phyloP scores from a whole-genome alignment of 257 asterid species.

The Nicotiana obtusifolia region DNA sequence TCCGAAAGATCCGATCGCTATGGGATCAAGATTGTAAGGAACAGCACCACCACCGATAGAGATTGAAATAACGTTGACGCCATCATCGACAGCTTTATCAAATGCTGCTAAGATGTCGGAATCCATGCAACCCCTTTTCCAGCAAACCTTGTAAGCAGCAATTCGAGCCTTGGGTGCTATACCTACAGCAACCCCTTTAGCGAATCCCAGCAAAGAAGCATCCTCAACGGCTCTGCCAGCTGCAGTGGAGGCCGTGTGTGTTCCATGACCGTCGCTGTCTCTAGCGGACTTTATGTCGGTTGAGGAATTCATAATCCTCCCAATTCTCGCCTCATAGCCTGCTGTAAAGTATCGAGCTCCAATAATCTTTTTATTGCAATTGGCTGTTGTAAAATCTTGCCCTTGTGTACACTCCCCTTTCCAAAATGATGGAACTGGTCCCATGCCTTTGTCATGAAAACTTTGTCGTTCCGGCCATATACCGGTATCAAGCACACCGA shows the following conservation, averaged over 20 bases:
- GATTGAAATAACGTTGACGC: constrained; percentile 61
- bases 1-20: constrained; percentile 74
- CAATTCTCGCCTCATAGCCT: constrained; percentile 51
- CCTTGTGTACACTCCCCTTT: constrained; percentile 62
- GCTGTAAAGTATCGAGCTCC: constrained; percentile 58
- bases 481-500: constrained; percentile 77
- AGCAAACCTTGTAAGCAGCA: constrained; percentile 71
- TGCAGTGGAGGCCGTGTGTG: constrained; percentile 87
- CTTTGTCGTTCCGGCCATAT: constrained; percentile 70
- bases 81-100: constrained; percentile 85
- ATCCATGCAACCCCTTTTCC: constrained; percentile 75
- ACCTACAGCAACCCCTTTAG: constrained; percentile 63
- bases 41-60: constrained; percentile 72
- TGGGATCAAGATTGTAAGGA: constrained; percentile 56
- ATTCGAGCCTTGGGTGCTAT: constrained; percentile 78
- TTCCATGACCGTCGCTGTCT: constrained; percentile 77
- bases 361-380: constrained; percentile 59
- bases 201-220: constrained; percentile 68
- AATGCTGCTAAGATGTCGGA: constrained; percentile 80
- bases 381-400: constrained; percentile 36
- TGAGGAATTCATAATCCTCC: constrained; percentile 17
- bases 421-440: constrained; percentile 60
- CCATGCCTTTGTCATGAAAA: constrained; percentile 67
- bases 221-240: constrained; percentile 67
- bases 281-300: constrained; percentile 50